A percentile compares a stretch with the other conserved stretches of the same genome.
Evolutionary conservation across 306 rosid species (phyloP).

Genomic region (Aeschynomene evenia): DNA sequence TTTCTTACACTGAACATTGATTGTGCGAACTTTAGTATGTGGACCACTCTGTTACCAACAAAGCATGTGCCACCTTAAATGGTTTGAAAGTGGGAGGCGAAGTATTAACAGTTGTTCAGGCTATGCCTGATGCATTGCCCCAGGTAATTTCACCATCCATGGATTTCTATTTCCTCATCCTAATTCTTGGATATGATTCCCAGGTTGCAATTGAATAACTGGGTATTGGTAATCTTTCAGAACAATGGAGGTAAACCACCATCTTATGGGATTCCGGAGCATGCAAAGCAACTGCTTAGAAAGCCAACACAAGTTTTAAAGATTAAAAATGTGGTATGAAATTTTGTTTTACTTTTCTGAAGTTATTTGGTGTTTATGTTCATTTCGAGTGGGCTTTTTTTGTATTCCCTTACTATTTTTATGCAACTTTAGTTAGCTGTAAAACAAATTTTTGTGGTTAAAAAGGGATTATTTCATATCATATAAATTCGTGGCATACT

Average conservation of each 20-base stretch:
- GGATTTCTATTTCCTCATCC: background rate
- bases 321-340: slow-evolving; percentile 80
- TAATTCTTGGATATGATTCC: slow-evolving; percentile 19
- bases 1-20: slow-evolving; percentile 26
- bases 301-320: slow-evolving; percentile 68
- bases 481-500: slow-evolving; percentile 1
- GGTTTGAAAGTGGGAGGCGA: slow-evolving; percentile 83
- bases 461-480: background rate
- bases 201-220: slow-evolving; percentile 14
- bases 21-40: slow-evolving; percentile 55
- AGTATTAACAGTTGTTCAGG: slow-evolving; percentile 74
- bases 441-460: background rate
- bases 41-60: slow-evolving; percentile 69
- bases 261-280: slow-evolving; percentile 72
- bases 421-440: slow-evolving; percentile 4
- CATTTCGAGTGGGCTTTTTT: background rate
- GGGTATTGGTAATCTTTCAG: slow-evolving; percentile 37
- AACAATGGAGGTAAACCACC: slow-evolving; percentile 47
- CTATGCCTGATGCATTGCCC: slow-evolving; percentile 45
- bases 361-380: slow-evolving; percentile 6
- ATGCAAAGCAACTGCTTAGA: slow-evolving; percentile 72
- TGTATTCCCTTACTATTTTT: background rate
- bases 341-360: background rate
- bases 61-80: slow-evolving; percentile 91
- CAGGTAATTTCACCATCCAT: slow-evolving; percentile 44